Base-by-base conservation (phyloP, 2,329 filamentous ascomycete genomes). In the Colletotrichum camelliae region DNA sequence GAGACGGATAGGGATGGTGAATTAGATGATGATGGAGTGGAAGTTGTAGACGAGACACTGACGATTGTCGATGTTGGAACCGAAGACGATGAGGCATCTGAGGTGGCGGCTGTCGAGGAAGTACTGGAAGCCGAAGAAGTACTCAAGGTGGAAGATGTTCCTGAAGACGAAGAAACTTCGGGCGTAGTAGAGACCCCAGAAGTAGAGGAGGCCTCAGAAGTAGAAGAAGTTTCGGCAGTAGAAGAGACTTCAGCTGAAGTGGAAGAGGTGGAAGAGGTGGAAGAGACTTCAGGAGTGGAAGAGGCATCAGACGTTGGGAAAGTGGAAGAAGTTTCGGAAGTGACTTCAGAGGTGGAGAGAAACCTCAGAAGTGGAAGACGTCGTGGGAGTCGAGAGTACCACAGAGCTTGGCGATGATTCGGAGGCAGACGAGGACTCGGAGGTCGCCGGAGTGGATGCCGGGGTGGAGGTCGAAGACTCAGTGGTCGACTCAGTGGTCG, bases 381-480 rank as follows among this genome's bases (percentile, higher is more conserved):
- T n/a, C 1, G 5, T 2, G 7, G 39, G 5, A 12, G 9, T n/a
- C 10, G 39, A 43, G 18, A 21, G 5, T 4, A 12, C 9, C 39
- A 1, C 10, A 13, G 43, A 52, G n/a, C 6, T 52, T 1, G 43
- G 21, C 6, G n/a, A 7, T 21, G n/a, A 4, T 21, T 52, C 43
- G 1, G 5, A 52, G 12, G 10, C 4, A 24, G n/a, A 52, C 1
- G 43, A 52, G 10, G n/a, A 52, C 6, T 7, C 43, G 21, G n/a
- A 21, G 18, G 39, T n/a, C 2, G 39, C 0, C 3, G 43, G 2
- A 7, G n/a, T 13, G 7, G 43, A 21, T 52, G 43, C 10, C 10
- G 12, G 4, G 10, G 1, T 4, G 13, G n/a, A 13, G n/a, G 43
- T 13, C 2, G 43, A 24, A 0, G 43, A 7, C 4, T 1, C n/a